Conservation (phyloP, 2,329 filamentous ascomycete species). For the Calonectria crousiana region DNA sequence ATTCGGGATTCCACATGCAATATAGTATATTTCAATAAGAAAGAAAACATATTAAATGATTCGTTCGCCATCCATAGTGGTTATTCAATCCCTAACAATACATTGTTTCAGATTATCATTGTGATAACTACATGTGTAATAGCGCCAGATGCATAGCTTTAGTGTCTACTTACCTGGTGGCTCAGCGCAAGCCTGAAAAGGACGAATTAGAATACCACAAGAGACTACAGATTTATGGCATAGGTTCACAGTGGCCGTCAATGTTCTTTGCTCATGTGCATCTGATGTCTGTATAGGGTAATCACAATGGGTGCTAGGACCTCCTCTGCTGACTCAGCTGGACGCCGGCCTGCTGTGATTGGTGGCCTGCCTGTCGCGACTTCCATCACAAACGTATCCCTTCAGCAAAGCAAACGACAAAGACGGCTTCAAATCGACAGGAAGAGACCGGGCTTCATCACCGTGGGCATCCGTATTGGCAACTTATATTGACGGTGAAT, state of each 20-base stretch:
- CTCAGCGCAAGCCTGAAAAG: too few relatives aligned
- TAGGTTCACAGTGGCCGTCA: too few relatives aligned
- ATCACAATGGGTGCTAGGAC: background rate
- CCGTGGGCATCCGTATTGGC: background rate
- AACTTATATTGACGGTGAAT: background rate
- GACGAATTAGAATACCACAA: too few relatives aligned
- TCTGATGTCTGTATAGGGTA: background rate
- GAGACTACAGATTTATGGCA: too few relatives aligned
- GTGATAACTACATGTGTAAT: background rate
- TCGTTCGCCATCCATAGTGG: background rate
- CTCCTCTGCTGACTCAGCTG: constrained; percentile 22
- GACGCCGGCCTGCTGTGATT: constrained; percentile 3
- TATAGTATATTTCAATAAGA: background rate
- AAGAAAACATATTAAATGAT: background rate
- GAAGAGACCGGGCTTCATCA: constrained; percentile 1
- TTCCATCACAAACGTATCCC: constrained; percentile 3
- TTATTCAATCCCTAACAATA: background rate
- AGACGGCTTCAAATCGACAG: constrained; percentile 6
- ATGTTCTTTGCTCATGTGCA: background rate
- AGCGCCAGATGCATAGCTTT: background rate
- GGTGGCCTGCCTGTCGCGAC: background rate
- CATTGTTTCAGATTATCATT: background rate
- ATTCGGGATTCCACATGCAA: background rate
- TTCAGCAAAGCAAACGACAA: constrained; percentile 8
- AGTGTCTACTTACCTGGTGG: background rate